Evolutionary conservation across 2,329 filamentous ascomycete genomes (phyloP), one percentile per base, ranked within the genome.

Genomic region (Westerdykella aurantiaca): DNA sequence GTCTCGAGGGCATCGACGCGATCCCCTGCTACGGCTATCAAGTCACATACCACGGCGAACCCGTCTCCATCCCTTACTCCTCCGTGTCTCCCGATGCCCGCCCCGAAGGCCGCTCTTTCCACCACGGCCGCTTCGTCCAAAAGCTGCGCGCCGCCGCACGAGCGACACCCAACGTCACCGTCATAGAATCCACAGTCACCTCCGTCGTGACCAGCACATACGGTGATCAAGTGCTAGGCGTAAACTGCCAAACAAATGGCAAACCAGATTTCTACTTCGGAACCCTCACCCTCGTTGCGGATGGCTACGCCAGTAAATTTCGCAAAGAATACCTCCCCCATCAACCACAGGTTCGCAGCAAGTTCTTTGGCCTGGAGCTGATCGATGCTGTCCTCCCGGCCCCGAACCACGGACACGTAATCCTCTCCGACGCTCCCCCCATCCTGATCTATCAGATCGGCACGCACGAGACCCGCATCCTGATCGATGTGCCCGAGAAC

Each of bases 381-480:
- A 86, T 93, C 61, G 90, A 97, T 66, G 88, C 86, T 44, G 77
- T 83, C 18, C 79, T 97, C 9, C 88, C 89, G 2, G 75, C 79
- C 41, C 80, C 82, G 1, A 74, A 82, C 49, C 87, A 88, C 64
- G 93, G 91, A 16, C 89, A 95, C 68, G 91, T 98, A 52, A 76
- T 96, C 43, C 85, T 98, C 49, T 84, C 84, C 57, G 79, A 87
- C 51, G 78, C 80, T 37, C 74, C 82, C 0, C 91, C 93, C 0
- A 81, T 95, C 29, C 81, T 98, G 18, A 79, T 98, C 46, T 98
- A 98, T 74, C 93, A 97, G 71, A 98, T 98, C 64, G 91, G 93
- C 61, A 86, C 88, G 4, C 90, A 86, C 70, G 93, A 97, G 72
- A 98, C 93, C 1, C 82, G 93, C 52, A 86, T 85, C 11, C 79